Percentiles rank a stretch among this genome's conserved stretches.
phyloP scores from a whole-genome alignment of 257 asterid species.

The Gentiana macrophylla region DNA sequence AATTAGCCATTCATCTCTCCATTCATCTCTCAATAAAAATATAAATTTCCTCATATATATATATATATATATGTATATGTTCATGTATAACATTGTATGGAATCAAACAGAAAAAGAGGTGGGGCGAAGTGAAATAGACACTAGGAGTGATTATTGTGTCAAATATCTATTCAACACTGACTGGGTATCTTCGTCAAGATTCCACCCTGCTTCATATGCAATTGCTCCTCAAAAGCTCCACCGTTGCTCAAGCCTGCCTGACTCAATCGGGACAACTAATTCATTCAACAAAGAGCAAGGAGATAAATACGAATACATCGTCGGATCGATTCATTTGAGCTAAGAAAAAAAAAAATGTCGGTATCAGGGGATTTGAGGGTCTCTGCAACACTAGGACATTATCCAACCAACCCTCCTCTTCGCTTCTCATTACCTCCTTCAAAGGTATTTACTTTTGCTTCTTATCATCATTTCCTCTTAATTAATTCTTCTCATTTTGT shows the following conservation, averaged over 20 bases:
- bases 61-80: too few relatives aligned
- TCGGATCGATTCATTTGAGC: not conserved
- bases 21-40: too few relatives aligned
- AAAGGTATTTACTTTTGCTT: slow-evolving; percentile 35
- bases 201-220: not conserved
- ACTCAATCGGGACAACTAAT: not conserved
- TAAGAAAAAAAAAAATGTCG: slow-evolving; percentile 28
- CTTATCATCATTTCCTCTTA: not conserved
- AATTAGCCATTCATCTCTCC: too few relatives aligned
- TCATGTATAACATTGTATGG: too few relatives aligned
- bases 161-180: too few relatives aligned
- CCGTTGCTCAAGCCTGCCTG: slow-evolving; percentile 6
- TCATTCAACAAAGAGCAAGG: not conserved
- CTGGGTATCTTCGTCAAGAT: too few relatives aligned
- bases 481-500: not conserved
- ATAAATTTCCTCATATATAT: too few relatives aligned
- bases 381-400: slow-evolving; percentile 52
- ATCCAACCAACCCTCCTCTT: slow-evolving; percentile 43
- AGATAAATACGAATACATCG: not conserved
- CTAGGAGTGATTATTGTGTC: too few relatives aligned
- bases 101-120: too few relatives aligned
- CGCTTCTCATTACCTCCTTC: slow-evolving; percentile 46
- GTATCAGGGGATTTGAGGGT: slow-evolving; percentile 67
- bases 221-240: not conserved
- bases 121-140: too few relatives aligned